Evolutionary conservation across 2,329 filamentous ascomycete genomes (phyloP).

Genomic region (Nannizzia gypsea): DNA sequence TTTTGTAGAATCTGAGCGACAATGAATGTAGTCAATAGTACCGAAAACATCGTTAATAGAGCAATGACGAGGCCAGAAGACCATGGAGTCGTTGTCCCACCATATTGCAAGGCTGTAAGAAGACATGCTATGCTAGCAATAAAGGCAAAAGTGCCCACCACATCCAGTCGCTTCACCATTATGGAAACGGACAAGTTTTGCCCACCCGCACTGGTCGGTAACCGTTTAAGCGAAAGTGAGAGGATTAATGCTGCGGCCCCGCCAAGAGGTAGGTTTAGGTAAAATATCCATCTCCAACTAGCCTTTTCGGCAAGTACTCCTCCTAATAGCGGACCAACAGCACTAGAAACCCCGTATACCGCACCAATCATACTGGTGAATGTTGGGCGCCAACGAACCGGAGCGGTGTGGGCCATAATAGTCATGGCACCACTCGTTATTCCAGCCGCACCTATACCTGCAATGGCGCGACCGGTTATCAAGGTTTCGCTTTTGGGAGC

Average conservation of each 20-base stretch:
- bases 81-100: conserved; percentile 37
- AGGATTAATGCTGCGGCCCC: conserved; percentile 13
- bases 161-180: conserved; percentile 26
- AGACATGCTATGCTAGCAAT: conserved; percentile 31
- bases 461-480: conserved; percentile 24
- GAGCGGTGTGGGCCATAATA: conserved; percentile 8
- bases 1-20: conserved; percentile 21
- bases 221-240: conserved; percentile 20
- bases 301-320: conserved; percentile 25
- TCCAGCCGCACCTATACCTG: conserved; percentile 29
- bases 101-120: conserved; percentile 41
- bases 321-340: conserved; percentile 16
- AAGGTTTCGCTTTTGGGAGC: conserved; percentile 1
- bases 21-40: conserved; percentile 35
- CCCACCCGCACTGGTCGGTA: conserved; percentile 13
- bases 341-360: conserved; percentile 18
- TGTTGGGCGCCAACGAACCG: conserved; percentile 20
- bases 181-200: conserved; percentile 12
- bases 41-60: conserved; percentile 38
- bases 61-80: conserved; percentile 35
- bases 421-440: conserved; percentile 28
- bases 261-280: conserved; percentile 26
- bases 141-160: conserved; percentile 36
- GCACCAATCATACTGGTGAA: conserved; percentile 18
- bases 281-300: conserved; percentile 30